Percentiles rank a stretch among this genome's conserved stretches.
These are phyloP conservation scores for Arachnomyces sp. DNA, from an alignment of 2,329 filamentous ascomycete genomes.

Conservation along the genomic window DNA sequence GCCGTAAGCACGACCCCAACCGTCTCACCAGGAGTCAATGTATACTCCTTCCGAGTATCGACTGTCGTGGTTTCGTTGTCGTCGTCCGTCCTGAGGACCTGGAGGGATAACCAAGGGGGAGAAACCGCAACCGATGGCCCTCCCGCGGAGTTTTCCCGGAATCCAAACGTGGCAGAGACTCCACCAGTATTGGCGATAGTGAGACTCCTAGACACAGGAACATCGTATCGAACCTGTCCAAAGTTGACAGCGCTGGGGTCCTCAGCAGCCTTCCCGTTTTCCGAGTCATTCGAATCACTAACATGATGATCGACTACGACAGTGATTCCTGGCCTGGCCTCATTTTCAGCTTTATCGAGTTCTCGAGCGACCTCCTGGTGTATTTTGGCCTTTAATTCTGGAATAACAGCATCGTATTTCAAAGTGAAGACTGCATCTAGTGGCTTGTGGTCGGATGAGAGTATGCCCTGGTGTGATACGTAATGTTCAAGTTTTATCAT, in stretches of 20 bases:
- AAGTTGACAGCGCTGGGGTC: conserved; percentile 63
- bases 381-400: conserved; percentile 73
- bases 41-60: conserved; percentile 45
- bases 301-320: conserved; percentile 63
- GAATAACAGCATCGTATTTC: conserved; percentile 78
- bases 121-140: conserved; percentile 35
- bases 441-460: conserved; percentile 94
- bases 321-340: conserved; percentile 73
- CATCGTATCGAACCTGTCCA: conserved; percentile 63
- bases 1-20: conserved; percentile 62
- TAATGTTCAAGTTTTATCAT: conserved; percentile 58
- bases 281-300: conserved; percentile 24
- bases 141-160: conserved; percentile 59
- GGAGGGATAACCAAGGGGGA: conserved; percentile 64
- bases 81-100: conserved; percentile 51
- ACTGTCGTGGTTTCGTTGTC: conserved; percentile 17
- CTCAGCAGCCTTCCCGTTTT: conserved; percentile 29
- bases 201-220: conserved; percentile 57
- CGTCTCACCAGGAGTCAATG: conserved; percentile 77
- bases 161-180: conserved; percentile 69
- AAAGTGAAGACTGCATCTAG: conserved; percentile 75
- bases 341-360: conserved; percentile 85
- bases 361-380: conserved; percentile 82
- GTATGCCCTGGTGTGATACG: conserved; percentile 77
- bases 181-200: conserved; percentile 91